A percentile compares a stretch with the other conserved stretches of the same genome.
These are phyloP conservation scores for Fusarium nanum DNA, from an alignment of 2,329 filamentous ascomycete species.

Conservation along the genomic window DNA sequence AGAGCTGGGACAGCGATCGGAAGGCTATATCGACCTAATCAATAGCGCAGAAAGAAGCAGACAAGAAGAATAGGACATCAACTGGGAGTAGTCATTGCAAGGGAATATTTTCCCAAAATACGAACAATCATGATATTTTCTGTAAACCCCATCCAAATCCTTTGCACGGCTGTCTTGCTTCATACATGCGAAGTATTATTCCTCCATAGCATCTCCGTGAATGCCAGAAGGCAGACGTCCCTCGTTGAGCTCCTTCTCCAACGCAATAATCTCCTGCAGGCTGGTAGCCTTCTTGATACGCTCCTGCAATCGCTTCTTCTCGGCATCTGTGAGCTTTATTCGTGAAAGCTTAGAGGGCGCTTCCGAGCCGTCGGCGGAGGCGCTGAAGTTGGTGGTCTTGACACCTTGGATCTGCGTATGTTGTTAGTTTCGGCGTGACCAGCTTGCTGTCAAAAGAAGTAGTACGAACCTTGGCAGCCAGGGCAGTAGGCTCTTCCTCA, in stretches of 20 bases:
- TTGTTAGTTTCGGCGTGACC: constrained; percentile 16
- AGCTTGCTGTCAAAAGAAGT: neutral
- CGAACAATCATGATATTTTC: constrained; percentile 30
- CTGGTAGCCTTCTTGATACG: constrained; percentile 90
- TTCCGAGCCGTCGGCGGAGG: constrained; percentile 58
- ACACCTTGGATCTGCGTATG: constrained; percentile 76
- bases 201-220: constrained; percentile 69
- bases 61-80: neutral
- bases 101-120: constrained; percentile 25
- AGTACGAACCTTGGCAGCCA: constrained; percentile 74
- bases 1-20: neutral
- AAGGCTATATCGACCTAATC: neutral
- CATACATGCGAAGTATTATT: constrained; percentile 53
- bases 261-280: constrained; percentile 85
- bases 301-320: constrained; percentile 86
- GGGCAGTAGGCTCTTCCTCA: constrained; percentile 77
- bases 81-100: neutral
- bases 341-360: constrained; percentile 74
- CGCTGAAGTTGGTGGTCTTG: constrained; percentile 81
- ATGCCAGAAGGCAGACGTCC: constrained; percentile 82
- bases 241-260: constrained; percentile 94
- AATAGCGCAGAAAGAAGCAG: neutral
- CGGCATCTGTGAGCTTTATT: constrained; percentile 87
- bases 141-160: constrained; percentile 13
- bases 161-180: constrained; percentile 6